These are phyloP conservation scores for Zygotorulaspora chibaensis DNA, from an alignment of 805 yeast genomes.

Conservation along the genomic window DNA sequence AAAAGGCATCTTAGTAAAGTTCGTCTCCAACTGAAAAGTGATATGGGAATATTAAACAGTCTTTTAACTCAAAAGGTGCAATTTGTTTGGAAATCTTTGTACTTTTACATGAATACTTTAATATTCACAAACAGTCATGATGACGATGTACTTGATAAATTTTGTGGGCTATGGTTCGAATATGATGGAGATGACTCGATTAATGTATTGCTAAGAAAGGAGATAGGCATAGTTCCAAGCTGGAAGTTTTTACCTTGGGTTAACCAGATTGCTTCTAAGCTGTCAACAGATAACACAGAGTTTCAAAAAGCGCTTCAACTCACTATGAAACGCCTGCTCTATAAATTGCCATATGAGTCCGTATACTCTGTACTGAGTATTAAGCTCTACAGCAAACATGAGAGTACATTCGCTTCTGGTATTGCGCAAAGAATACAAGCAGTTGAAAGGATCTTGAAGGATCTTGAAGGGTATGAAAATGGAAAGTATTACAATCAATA, in stretches of 20 bases:
- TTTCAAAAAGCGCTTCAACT: conserved; percentile 55
- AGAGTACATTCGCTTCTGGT: conserved; percentile 35
- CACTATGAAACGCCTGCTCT: conserved; percentile 45
- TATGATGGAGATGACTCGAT: conserved; percentile 44
- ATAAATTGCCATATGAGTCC: conserved; percentile 68
- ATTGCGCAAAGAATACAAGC: conserved; percentile 47
- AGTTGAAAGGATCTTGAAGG: conserved; percentile 47
- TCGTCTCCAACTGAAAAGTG: conserved; percentile 46
- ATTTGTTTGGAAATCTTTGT: conserved; percentile 51
- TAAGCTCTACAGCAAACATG: conserved; percentile 40
- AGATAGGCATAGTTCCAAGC: conserved; percentile 46
- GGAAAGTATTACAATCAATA: conserved; percentile 29
- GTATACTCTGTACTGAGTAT: conserved; percentile 60
- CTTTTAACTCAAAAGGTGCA: conserved; percentile 38
- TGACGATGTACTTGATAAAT: conserved; percentile 63
- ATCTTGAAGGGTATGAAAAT: conserved; percentile 31
- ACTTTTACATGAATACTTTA: conserved; percentile 56
- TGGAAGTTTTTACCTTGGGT: conserved; percentile 73
- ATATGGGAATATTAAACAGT: conserved; percentile 42
- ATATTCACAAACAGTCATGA: conserved; percentile 40
- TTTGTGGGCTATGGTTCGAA: conserved; percentile 81
- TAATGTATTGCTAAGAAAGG: conserved; percentile 39
- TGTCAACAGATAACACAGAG: conserved; percentile 43
- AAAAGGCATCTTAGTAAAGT: conserved; percentile 49
- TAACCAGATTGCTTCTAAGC: conserved; percentile 71